These are phyloP conservation scores for Suaeda aralocaspica DNA, from an alignment of 148 eudicot genomes.

Conservation along the genomic window DNA sequence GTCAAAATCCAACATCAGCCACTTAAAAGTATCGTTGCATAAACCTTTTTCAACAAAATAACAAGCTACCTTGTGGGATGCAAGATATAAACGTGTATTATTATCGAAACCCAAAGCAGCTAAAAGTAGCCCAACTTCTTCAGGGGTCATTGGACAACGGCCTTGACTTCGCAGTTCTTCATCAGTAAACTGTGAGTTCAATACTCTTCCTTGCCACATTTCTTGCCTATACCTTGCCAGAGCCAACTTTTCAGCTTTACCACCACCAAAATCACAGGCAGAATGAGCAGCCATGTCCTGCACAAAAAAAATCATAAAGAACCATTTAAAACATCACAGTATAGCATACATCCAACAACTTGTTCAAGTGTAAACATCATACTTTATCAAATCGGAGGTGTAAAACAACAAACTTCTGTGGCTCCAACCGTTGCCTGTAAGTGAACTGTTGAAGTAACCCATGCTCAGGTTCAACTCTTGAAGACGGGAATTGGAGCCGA, in stretches of 20 bases:
- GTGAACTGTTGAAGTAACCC: conserved; percentile 43
- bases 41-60: background rate
- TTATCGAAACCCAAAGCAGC: conserved; percentile 95
- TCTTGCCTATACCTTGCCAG: conserved; percentile 83
- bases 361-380: conserved; percentile 12
- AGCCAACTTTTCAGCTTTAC: conserved; percentile 88
- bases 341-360: background rate
- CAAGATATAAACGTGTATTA: conserved; percentile 85
- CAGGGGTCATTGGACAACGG: conserved; percentile 96
- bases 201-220: conserved; percentile 93
- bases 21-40: background rate
- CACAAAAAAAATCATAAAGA: too few species aligned
- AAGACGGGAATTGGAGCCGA: conserved; percentile 58
- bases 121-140: conserved; percentile 85
- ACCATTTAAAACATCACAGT: too few species aligned
- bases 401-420: conserved; percentile 73
- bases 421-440: conserved; percentile 33
- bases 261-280: conserved; percentile 98
- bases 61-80: conserved; percentile 81
- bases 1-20: background rate
- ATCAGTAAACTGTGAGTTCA: conserved; percentile 92
- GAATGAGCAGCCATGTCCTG: conserved; percentile 99
- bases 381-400: conserved; percentile 98
- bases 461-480: conserved; percentile 30
- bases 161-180: conserved; percentile 92